Conservation (phyloP, 768 basidiomycete species). For the Agaricus sinodeliciosus region DNA sequence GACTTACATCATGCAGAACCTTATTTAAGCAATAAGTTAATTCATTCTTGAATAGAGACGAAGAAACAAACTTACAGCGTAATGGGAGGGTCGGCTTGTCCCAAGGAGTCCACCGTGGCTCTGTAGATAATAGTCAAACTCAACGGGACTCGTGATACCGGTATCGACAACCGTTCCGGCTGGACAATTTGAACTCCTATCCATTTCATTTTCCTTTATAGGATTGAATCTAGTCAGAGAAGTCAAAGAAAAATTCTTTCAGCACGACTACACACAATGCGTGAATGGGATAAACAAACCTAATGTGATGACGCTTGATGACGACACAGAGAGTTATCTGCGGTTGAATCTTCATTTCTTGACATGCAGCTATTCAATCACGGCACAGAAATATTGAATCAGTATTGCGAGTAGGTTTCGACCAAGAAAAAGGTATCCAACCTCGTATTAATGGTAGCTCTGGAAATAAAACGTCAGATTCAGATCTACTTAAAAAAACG, state of each 20-base stretch:
- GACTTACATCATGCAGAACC: slow-evolving; percentile 32
- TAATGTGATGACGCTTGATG: slow-evolving; percentile 69
- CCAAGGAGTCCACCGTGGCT: slow-evolving; percentile 75
- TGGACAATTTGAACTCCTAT: slow-evolving; percentile 65
- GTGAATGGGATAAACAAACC: slow-evolving; percentile 17
- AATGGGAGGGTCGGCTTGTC: slow-evolving; percentile 51
- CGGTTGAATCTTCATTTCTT: slow-evolving; percentile 46
- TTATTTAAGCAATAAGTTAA: slow-evolving; percentile 9
- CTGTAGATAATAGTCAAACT: slow-evolving; percentile 75
- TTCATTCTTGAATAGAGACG: background rate
- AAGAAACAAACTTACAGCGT: slow-evolving; percentile 20
- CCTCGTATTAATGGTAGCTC: slow-evolving; percentile 59
- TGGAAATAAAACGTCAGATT: slow-evolving; percentile 14
- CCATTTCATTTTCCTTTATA: slow-evolving; percentile 25
- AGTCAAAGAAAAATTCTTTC: background rate
- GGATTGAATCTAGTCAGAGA: slow-evolving; percentile 25
- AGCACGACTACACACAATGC: background rate
- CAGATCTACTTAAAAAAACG: background rate
- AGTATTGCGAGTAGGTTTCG: background rate
- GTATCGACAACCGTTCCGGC: slow-evolving; percentile 77
- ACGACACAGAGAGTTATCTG: slow-evolving; percentile 74
- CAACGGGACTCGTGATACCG: slow-evolving; percentile 61
- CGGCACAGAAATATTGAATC: background rate
- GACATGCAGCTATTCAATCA: slow-evolving; percentile 49
- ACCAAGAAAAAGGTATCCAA: slow-evolving; percentile 17